Conservation (phyloP, 768 basidiomycete genomes). For the Suillus discolor region DNA sequence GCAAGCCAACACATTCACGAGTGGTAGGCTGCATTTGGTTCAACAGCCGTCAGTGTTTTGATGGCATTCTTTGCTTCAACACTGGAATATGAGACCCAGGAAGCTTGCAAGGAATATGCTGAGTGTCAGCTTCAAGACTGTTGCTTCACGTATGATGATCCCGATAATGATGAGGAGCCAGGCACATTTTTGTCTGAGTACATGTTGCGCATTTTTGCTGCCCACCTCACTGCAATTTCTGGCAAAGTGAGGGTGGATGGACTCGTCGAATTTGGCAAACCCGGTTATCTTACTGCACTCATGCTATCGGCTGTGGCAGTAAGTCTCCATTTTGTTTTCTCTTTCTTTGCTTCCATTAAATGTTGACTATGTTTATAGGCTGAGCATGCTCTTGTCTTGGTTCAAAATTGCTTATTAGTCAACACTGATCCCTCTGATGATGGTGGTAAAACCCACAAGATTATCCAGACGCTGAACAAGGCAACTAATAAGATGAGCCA, state of each 20-base stretch:
- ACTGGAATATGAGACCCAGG: neutral
- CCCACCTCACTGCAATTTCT: constrained; percentile 8
- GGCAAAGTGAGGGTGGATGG: constrained; percentile 1
- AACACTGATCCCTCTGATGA: no score
- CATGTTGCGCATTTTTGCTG: constrained; percentile 3
- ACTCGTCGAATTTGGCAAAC: neutral
- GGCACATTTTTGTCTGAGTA: constrained; percentile 6
- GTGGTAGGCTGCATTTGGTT: constrained; percentile 14
- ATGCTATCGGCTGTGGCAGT: constrained; percentile 9
- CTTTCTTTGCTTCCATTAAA: no score
- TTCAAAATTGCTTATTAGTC: no score
- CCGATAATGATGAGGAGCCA: neutral
- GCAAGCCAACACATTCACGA: constrained; percentile 6
- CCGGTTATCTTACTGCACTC: constrained; percentile 1
- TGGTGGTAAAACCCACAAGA: no score
- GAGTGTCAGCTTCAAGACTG: neutral
- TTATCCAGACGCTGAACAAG: no score
- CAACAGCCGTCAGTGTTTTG: constrained; percentile 11
- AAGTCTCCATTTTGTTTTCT: neutral
- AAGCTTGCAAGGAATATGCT: neutral
- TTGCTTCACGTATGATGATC: constrained; percentile 11
- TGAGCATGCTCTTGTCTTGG: no score
- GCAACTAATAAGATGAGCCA: no score
- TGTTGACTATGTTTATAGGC: no score
- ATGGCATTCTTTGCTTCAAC: constrained; percentile 10